Percentiles rank a stretch among this genome's conserved stretches.
Evolutionary conservation across 106 monocot genomes (phyloP).

Genomic region (Dioscorea alata): DNA sequence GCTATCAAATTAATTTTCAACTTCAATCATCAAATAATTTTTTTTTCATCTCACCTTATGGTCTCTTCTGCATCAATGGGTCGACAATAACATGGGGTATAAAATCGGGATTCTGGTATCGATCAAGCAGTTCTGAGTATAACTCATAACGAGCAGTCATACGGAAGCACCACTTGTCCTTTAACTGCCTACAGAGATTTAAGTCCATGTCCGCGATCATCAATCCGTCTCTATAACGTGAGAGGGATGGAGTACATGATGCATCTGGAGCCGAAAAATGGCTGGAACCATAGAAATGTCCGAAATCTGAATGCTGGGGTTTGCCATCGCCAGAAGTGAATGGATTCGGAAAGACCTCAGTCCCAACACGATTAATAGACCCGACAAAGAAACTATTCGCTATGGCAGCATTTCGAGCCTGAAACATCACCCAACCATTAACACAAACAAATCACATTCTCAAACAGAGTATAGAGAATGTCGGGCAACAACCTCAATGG

Average conservation of each 20-base stretch:
- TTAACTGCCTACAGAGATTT: constrained; percentile 82
- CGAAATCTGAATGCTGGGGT: constrained; percentile 76
- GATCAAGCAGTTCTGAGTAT: constrained; percentile 42
- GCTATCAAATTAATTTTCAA: too few species aligned
- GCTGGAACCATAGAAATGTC: constrained; percentile 92
- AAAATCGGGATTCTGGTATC: constrained; percentile 65
- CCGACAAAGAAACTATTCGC: constrained; percentile 88
- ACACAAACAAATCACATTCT: not conserved
- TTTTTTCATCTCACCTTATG: not conserved
- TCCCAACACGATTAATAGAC: constrained; percentile 90
- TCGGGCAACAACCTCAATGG: constrained; percentile 59
- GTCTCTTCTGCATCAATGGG: constrained; percentile 42
- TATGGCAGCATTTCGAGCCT: constrained; percentile 94
- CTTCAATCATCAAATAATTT: not conserved
- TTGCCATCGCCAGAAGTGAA: constrained; percentile 97
- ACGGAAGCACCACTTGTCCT: constrained; percentile 94
- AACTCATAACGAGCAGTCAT: constrained; percentile 92
- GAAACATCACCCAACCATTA: constrained; percentile 15
- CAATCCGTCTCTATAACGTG: constrained; percentile 68
- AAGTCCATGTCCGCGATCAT: constrained; percentile 87
- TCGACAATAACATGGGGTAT: constrained; percentile 69
- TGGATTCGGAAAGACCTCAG: constrained; percentile 81
- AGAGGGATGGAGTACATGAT: constrained; percentile 78
- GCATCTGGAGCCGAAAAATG: constrained; percentile 86
- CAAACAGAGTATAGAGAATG: not conserved